Evolutionary conservation across 2,329 filamentous ascomycete species (phyloP).

Genomic region (Neonectria hederae): DNA sequence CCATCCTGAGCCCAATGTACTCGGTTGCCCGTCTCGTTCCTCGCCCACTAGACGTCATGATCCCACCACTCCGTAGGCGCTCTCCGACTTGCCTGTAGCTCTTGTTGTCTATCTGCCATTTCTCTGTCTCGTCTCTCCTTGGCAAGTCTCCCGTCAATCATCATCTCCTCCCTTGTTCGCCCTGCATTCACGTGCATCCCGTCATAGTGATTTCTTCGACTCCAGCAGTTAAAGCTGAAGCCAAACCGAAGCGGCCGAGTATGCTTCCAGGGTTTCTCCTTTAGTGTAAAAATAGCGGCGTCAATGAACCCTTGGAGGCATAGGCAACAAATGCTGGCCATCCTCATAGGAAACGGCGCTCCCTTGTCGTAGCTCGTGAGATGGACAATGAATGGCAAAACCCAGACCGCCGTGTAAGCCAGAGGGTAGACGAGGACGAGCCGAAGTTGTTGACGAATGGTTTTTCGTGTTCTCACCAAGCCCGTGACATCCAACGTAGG

Average conservation of each 20-base stretch:
- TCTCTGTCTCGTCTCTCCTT: slow-evolving; percentile 60
- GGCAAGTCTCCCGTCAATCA: slow-evolving; percentile 59
- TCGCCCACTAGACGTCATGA: slow-evolving; percentile 25
- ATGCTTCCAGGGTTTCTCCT: slow-evolving; percentile 74
- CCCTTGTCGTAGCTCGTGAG: slow-evolving; percentile 51
- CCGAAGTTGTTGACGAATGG: slow-evolving; percentile 73
- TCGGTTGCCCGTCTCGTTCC: background rate
- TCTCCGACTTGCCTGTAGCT: slow-evolving; percentile 21
- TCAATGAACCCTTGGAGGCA: slow-evolving; percentile 74
- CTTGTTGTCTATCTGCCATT: slow-evolving; percentile 43
- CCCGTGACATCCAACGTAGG: slow-evolving; percentile 38
- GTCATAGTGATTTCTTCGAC: slow-evolving; percentile 15
- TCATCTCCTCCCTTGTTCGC: slow-evolving; percentile 62
- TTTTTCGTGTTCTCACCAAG: slow-evolving; percentile 56
- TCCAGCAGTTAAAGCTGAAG: slow-evolving; percentile 30
- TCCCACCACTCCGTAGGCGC: slow-evolving; percentile 46
- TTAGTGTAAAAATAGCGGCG: slow-evolving; percentile 71
- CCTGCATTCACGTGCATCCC: slow-evolving; percentile 46
- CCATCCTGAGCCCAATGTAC: background rate
- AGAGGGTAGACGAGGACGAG: slow-evolving; percentile 80
- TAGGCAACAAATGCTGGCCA: slow-evolving; percentile 66
- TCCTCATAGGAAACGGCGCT: slow-evolving; percentile 65
- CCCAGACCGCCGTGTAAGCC: slow-evolving; percentile 77
- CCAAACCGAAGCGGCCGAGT: slow-evolving; percentile 25
- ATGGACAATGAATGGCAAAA: slow-evolving; percentile 74